Evolutionary conservation across 2,329 filamentous ascomycete genomes (phyloP).

Genomic region (Keithomyces neogunnii): DNA sequence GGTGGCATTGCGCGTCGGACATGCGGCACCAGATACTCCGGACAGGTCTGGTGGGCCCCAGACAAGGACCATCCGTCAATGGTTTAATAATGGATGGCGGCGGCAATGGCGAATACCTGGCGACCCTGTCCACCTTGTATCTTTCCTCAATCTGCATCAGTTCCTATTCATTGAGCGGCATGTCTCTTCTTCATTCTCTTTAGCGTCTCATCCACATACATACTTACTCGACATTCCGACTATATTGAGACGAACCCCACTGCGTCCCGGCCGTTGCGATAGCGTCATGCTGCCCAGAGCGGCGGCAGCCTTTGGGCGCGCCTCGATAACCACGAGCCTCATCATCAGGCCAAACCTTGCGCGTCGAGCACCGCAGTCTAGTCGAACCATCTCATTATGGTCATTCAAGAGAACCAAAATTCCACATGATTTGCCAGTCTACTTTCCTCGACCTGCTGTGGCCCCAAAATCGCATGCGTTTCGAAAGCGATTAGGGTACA

Average conservation of each 20-base stretch:
- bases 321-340: constrained; percentile 11
- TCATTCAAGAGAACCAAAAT: constrained; percentile 21
- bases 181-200: not conserved
- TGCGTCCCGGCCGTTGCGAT: not conserved
- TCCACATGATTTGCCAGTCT: constrained; percentile 19
- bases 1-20: constrained; percentile 3
- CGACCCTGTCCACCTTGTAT: not conserved
- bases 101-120: not conserved
- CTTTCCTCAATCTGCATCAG: not conserved
- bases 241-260: not conserved
- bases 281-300: constrained; percentile 14
- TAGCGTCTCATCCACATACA: not conserved
- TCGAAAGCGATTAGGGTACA: constrained; percentile 5
- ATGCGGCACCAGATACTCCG: constrained; percentile 9
- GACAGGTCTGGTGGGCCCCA: not conserved
- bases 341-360: not conserved
- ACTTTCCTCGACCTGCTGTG: constrained; percentile 18
- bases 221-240: not conserved
- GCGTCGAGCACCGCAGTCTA: not conserved
- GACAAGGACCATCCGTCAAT: not conserved
- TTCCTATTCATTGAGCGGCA: not conserved
- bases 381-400: constrained; percentile 22
- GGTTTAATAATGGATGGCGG: not conserved
- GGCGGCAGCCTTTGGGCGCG: constrained; percentile 14
- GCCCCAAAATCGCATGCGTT: constrained; percentile 2